Conservation (phyloP, 306 rosid species). For the Hippophae rhamnoides region DNA sequence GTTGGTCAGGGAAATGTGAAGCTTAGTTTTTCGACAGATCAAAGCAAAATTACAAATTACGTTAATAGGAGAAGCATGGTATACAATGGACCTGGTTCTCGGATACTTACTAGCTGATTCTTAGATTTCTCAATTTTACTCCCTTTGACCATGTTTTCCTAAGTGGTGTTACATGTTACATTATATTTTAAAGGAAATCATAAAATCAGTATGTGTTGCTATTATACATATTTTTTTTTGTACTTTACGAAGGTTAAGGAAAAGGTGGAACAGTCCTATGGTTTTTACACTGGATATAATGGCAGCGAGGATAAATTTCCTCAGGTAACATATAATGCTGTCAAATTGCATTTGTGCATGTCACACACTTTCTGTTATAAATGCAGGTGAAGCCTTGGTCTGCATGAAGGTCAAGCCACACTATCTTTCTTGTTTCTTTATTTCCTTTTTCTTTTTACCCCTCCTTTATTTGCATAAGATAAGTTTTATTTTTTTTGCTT, state of each 20-base stretch:
- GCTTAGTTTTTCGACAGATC: constrained; percentile 32
- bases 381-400: constrained; percentile 1
- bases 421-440: background rate
- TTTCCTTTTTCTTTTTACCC: too few species aligned
- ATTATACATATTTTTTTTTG: background rate
- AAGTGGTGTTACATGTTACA: background rate
- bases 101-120: constrained; percentile 1
- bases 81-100: constrained; percentile 13
- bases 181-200: too few species aligned
- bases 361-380: background rate
- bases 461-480: background rate
- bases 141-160: background rate
- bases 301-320: constrained; percentile 33
- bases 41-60: constrained; percentile 28
- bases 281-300: constrained; percentile 33
- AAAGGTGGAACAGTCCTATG: constrained; percentile 34
- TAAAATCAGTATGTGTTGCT: too few species aligned
- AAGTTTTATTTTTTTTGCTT: background rate
- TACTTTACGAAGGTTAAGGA: constrained; percentile 32
- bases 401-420: background rate
- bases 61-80: constrained; percentile 37
- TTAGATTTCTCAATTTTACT: constrained; percentile 1
- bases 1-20: constrained; percentile 43
- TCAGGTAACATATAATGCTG: constrained; percentile 25
- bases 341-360: background rate